Evolutionary conservation across 1,284 basidiomycete genomes (phyloP), one percentile per base, ranked within the genome.

Genomic region (Pulveroboletus sp.): DNA sequence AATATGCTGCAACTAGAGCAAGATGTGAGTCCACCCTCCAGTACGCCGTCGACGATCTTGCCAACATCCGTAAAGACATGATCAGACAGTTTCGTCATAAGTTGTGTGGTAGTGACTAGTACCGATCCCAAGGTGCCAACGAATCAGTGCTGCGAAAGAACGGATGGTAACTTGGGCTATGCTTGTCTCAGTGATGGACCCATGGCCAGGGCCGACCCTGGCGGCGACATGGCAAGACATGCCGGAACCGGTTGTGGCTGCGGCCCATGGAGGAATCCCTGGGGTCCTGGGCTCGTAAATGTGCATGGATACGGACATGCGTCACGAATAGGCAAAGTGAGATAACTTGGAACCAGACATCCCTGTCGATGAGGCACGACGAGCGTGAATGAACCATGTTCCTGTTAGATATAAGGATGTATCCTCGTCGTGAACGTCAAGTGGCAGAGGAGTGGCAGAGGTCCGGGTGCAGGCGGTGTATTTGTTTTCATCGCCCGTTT

Each of bases 401-500:
- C 31, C 29, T 31, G 8, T 45, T 11, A 33, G 24, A 43, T 49
- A 25, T 36, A 24, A n/a, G 6, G 22, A 35, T 17, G 24, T 22
- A 8, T 17, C 33, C 33, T 3, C 9, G 35, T 36, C 18, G 35
- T 9, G 4, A 17, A 51, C 5, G 38, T 38, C 49, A 18, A 17
- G 65, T 66, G 65, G 67, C 62, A 26, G 26, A 25, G 40, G 46
- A 59, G 68, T 70, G 71, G 20, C 68, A 55, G 68, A 54, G 68
- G 68, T 73, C 71, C 62, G 2, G 33, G 3, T 25, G 15, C 31
- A 50, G 53, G 72, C 68, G 15, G 73, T 74, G 73, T 72, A 69
- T 73, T 72, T 69, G 49, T 55, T 56, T 45, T 57, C 70, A 74
- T 61, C 71, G 71, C 70, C 70, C 42, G 56, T 71, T 72, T 63